phyloP scores from a whole-genome alignment of 2,329 filamentous ascomycete species.

The Stagonosporopsis cucurbitacearum region DNA sequence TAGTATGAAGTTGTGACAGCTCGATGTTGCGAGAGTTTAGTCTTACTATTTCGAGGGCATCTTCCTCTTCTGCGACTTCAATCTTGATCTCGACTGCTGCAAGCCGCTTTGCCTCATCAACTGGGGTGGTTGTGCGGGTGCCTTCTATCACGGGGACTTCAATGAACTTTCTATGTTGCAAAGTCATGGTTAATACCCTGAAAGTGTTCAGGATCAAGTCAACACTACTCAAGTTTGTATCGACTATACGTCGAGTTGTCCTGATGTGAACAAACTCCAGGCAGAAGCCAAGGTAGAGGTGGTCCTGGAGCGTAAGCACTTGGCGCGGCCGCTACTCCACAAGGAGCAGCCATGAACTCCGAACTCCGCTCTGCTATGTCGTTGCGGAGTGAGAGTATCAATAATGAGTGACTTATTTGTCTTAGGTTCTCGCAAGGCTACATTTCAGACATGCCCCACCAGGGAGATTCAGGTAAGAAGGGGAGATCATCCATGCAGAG shows the following conservation, averaged over 20 bases:
- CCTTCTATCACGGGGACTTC: slow-evolving; percentile 14
- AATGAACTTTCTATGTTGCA: slow-evolving; percentile 26
- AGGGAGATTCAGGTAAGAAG: background rate
- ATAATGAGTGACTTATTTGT: background rate
- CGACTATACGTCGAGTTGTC: background rate
- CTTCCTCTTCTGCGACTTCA: slow-evolving; percentile 25
- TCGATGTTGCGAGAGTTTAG: background rate
- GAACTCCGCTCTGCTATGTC: background rate
- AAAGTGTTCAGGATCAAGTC: background rate
- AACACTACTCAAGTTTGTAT: background rate
- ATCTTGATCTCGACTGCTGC: slow-evolving; percentile 26
- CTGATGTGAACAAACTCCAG: background rate
- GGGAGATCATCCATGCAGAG: background rate
- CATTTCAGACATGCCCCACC: background rate
- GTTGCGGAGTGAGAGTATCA: background rate
- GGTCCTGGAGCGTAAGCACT: background rate
- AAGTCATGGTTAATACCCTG: slow-evolving; percentile 12
- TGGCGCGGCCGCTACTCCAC: slow-evolving; percentile 8
- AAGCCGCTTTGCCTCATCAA: slow-evolving; percentile 26
- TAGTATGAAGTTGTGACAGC: background rate
- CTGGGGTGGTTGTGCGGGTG: slow-evolving; percentile 28
- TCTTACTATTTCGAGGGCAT: slow-evolving; percentile 29
- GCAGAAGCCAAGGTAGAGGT: background rate
- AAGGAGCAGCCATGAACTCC: slow-evolving; percentile 4
- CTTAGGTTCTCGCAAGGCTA: background rate